Evolutionary conservation across 352 stramenopile species (phyloP).

Genomic region (Pythium grandisporangium): DNA sequence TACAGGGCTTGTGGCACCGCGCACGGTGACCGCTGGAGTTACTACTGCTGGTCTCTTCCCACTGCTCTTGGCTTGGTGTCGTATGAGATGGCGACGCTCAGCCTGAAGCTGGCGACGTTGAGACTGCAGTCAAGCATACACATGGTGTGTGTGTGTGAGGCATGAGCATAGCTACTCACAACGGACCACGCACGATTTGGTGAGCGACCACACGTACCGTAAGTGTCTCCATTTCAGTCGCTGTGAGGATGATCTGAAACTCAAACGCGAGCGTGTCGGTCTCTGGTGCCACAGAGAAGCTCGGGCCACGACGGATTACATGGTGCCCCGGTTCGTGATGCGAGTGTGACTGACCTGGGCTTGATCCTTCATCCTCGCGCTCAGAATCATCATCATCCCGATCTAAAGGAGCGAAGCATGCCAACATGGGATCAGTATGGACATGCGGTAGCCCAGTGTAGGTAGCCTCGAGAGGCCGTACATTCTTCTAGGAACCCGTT

Average conservation of each 20-base stretch:
- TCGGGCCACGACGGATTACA: conserved; percentile 28
- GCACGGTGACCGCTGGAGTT: neutral
- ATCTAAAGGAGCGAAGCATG: neutral
- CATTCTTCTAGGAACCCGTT: too few species aligned
- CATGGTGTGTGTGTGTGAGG: neutral
- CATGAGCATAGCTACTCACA: neutral
- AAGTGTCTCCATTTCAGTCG: conserved; percentile 42
- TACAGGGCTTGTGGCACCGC: neutral
- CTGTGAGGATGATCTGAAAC: conserved; percentile 50
- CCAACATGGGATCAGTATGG: neutral
- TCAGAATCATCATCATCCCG: neutral
- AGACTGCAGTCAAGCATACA: conserved; percentile 15
- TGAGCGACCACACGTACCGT: conserved; percentile 20
- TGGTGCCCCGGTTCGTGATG: conserved; percentile 35
- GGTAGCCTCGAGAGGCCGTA: conserved; percentile 4
- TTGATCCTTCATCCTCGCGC: conserved; percentile 22
- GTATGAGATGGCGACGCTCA: conserved; percentile 40
- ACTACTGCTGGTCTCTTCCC: neutral
- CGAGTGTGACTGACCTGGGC: conserved; percentile 30
- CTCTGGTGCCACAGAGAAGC: conserved; percentile 7
- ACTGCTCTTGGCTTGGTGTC: conserved; percentile 14
- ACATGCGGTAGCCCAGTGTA: neutral
- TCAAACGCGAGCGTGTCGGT: conserved; percentile 16
- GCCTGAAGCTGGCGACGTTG: conserved; percentile 40
- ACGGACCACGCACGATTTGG: neutral